Base-by-base conservation (phyloP, 768 basidiomycete species). In the Lentinula aciculospora region DNA sequence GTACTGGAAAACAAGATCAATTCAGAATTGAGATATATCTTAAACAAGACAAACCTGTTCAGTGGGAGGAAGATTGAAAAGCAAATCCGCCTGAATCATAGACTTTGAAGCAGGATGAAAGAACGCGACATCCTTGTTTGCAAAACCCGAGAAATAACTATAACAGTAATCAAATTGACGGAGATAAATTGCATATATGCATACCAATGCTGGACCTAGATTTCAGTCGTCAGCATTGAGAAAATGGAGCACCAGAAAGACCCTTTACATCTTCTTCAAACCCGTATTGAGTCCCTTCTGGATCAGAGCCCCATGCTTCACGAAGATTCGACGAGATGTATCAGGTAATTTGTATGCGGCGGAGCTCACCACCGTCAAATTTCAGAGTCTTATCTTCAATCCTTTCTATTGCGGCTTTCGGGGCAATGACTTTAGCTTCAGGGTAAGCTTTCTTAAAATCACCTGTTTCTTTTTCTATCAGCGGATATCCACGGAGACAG, bases 91-190 rank as follows among this genome's bases (percentile, higher is more conserved):
- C 68, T 88, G 77, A 46, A 95, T 80, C 45, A 95, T 72, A 0
- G 86, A 82, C 67, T 84, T 88, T 13, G 85, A 87, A 0, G 81
- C 74, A 12, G 74, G 70, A 65, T 96, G 93, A 58, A 88, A 80
- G 71, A 92, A 93, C 0, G 92, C 89, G 13, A 94, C 82, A 54
- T 95, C 93, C 66, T 89, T 88, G 66, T 90, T 91, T 60, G 71
- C 74, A 65, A 83, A 81, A 1, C 86, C 86, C 9, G 84, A 75
- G 66, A 90, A 89, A 65, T 87, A 89, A 63, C 85, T 86, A 32
- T 4, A 19, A 56, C 21, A 23, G 23, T 9, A 39, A 47, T 47
- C 32, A 34, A 44, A 19, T 12, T 27, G 1, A 4, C 6, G 13
- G n/a, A 27, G 29, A 7, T 9, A 47, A 37, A n/a, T 21, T 37